These are phyloP conservation scores for Coffea canephora DNA, from an alignment of 257 asterid genomes.

Conservation along the genomic window DNA sequence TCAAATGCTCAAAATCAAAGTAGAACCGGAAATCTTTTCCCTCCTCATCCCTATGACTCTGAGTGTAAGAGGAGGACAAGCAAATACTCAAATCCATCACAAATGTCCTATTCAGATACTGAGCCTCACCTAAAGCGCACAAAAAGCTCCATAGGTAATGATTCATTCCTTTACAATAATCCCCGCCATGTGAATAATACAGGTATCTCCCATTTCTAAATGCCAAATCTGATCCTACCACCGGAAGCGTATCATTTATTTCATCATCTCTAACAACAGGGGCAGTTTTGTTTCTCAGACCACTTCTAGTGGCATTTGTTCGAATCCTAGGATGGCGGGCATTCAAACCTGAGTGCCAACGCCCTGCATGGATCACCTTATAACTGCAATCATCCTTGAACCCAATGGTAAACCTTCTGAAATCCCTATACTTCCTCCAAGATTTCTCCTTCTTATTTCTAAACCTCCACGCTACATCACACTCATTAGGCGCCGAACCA, in stretches of 20 bases:
- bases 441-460: conserved; percentile 85
- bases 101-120: conserved; percentile 78
- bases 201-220: conserved; percentile 78
- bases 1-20: conserved; percentile 92
- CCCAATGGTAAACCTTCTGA: conserved; percentile 80
- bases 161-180: conserved; percentile 94
- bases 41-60: conserved; percentile 68
- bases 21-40: conserved; percentile 91
- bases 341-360: conserved; percentile 90
- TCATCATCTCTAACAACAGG: conserved; percentile 66
- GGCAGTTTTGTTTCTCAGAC: conserved; percentile 27
- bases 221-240: conserved; percentile 61
- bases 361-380: conserved; percentile 64
- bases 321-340: conserved; percentile 67
- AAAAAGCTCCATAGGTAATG: conserved; percentile 90
- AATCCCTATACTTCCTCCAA: conserved; percentile 95
- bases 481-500: conserved; percentile 72
- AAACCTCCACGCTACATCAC: conserved; percentile 97
- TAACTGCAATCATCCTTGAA: conserved; percentile 64
- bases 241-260: conserved; percentile 83
- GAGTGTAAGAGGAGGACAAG: conserved; percentile 67
- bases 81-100: conserved; percentile 93
- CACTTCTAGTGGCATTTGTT: conserved; percentile 31
- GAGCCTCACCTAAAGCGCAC: conserved; percentile 95
- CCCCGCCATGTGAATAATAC: conserved; percentile 94